phyloP scores from a whole-genome alignment of 2,329 filamentous ascomycete species.

The Fusarium clavum region DNA sequence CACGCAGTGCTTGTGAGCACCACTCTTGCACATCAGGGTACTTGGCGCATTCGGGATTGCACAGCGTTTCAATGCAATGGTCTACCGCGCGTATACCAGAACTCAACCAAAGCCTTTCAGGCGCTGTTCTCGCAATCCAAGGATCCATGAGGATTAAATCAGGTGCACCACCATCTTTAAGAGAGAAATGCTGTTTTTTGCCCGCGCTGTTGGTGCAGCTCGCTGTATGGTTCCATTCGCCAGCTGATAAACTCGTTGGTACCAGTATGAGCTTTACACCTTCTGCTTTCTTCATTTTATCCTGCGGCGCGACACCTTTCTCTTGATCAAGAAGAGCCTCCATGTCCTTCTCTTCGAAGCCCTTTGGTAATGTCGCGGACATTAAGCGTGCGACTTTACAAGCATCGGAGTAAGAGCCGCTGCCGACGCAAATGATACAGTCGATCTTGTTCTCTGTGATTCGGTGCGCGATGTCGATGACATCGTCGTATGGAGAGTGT shows the following conservation, averaged over 20 bases:
- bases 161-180: slow-evolving; percentile 7
- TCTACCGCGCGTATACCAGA: slow-evolving; percentile 23
- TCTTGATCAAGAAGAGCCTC: slow-evolving; percentile 10
- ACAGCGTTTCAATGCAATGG: slow-evolving; percentile 13
- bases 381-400: slow-evolving; percentile 21
- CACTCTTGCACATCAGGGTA: slow-evolving; percentile 7
- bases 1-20: slow-evolving; percentile 10
- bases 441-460: slow-evolving; percentile 6
- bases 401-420: slow-evolving; percentile 21
- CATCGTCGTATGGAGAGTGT: slow-evolving; percentile 13
- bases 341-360: slow-evolving; percentile 13
- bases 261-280: slow-evolving; percentile 9
- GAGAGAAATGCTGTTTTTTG: slow-evolving; percentile 18
- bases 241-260: slow-evolving; percentile 12
- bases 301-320: slow-evolving; percentile 5
- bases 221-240: slow-evolving; percentile 22
- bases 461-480: slow-evolving; percentile 8
- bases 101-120: slow-evolving; percentile 5
- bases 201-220: slow-evolving; percentile 19
- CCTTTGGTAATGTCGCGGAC: background rate
- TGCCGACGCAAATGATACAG: slow-evolving; percentile 3
- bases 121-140: slow-evolving; percentile 12
- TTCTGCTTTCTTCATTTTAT: slow-evolving; percentile 9
- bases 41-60: slow-evolving; percentile 10
- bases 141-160: slow-evolving; percentile 28